Conservation (phyloP, 805 yeast genomes). For the Saccharomycopsis schoenii region DNA sequence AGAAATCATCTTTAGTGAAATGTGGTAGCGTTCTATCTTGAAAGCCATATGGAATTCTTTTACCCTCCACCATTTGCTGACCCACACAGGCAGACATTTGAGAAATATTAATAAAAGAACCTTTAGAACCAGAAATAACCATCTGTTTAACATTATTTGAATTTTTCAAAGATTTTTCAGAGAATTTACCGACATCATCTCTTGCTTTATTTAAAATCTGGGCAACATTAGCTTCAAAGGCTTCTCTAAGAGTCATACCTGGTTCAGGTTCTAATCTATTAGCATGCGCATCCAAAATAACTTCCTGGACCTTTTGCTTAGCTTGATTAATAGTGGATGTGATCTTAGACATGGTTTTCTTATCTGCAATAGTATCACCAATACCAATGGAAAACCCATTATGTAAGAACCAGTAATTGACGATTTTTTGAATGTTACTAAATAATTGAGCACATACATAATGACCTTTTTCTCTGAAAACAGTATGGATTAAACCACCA, state of each 20-base stretch:
- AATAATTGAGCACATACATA: constrained; percentile 80
- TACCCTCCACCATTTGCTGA: constrained; percentile 99
- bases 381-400: constrained; percentile 98
- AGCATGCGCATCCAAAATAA: constrained; percentile 84
- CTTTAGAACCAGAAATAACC: constrained; percentile 99
- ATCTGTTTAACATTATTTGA: constrained; percentile 95
- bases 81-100: constrained; percentile 99
- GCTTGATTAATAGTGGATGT: constrained; percentile 91
- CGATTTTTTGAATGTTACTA: constrained; percentile 89
- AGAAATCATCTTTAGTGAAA: constrained; percentile 95
- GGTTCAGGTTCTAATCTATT: constrained; percentile 89
- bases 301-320: constrained; percentile 87
- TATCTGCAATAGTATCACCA: constrained; percentile 98
- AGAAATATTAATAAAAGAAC: constrained; percentile 96
- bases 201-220: constrained; percentile 95
- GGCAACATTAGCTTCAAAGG: constrained; percentile 94
- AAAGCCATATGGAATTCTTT: constrained; percentile 96
- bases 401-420: constrained; percentile 92
- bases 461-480: constrained; percentile 96
- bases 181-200: constrained; percentile 98
- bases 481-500: constrained; percentile 96
- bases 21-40: constrained; percentile 95
- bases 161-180: constrained; percentile 92
- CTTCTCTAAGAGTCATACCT: constrained; percentile 98
- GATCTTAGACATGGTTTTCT: constrained; percentile 88